Evolutionary conservation across 2,329 filamentous ascomycete genomes (phyloP), one percentile per base, ranked within the genome.

Genomic region (Sporothrix variecibatus): DNA sequence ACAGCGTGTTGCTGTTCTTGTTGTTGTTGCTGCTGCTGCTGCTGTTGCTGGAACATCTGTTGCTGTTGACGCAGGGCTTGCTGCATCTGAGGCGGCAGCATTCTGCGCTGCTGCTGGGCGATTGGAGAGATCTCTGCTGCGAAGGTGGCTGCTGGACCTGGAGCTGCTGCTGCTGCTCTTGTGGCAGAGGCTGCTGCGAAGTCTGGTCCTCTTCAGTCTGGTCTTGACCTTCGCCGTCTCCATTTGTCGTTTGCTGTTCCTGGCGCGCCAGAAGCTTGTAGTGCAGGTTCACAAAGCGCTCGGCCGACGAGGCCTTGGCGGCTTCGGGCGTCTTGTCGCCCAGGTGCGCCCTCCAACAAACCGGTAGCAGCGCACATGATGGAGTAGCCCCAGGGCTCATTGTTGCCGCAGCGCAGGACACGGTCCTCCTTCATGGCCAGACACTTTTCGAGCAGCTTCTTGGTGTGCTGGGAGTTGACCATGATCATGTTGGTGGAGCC

Each of bases 301-400:
- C 87, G 1, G 88, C 88, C 2, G 87, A 87, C 5, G 86, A 85
- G 3, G 87, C 88, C 80, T 90, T 90, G 73, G 89, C 88, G 8
- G 83, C 83, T 76, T 89, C 87, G 20, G 86, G 79, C 8, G 87
- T 85, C 82, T 90, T 90, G 74, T 85, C 85, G 38, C 86, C 87
- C 17, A 90, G 82, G 75, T 91, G 88, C 0, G 87, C 87, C 87
- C 79, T 90, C 88, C 31, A 90, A 82, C 11, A 91, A 82, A 2
- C 88, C 89, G 34, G 87, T 83, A 0, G 88, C 87, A 2, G 88
- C 87, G 76, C 88, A 90, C 86, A 90, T 89, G 79, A 89, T 89
- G 73, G 86, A 88, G 79, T 90, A 90, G 23, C 88, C 88, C 89
- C 89, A 90, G 0, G 89, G 88, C 78, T 91, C 89, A 77, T 89